Evolutionary conservation across 2,329 filamentous ascomycete species (phyloP).

Genomic region (Blastomyces gilchristii): DNA sequence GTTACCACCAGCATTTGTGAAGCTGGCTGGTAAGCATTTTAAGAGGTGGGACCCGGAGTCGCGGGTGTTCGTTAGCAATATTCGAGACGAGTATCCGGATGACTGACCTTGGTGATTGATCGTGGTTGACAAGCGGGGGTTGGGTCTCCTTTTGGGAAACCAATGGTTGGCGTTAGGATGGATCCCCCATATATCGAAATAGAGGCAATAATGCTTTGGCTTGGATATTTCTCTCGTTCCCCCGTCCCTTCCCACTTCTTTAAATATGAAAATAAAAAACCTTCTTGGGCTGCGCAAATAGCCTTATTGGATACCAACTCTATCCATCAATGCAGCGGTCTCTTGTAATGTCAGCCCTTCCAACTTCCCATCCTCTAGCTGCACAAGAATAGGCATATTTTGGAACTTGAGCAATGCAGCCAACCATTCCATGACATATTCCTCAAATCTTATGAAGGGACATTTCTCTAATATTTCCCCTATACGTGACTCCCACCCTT

Average conservation of each 20-base stretch:
- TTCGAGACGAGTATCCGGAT: conserved; percentile 73
- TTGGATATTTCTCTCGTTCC: not conserved
- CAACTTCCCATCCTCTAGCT: conserved; percentile 42
- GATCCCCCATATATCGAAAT: not conserved
- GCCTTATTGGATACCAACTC: conserved; percentile 16
- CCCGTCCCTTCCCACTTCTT: too few relatives aligned
- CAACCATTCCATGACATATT: conserved; percentile 34
- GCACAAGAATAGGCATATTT: conserved; percentile 40
- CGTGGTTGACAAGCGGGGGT: not conserved
- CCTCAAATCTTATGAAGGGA: conserved; percentile 32
- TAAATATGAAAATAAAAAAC: not conserved
- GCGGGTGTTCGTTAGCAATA: conserved; percentile 72
- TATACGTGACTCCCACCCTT: conserved; percentile 21
- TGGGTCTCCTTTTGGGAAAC: not conserved
- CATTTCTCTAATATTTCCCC: conserved; percentile 20
- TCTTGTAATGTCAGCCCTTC: conserved; percentile 30
- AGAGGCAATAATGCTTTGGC: not conserved
- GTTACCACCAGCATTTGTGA: conserved; percentile 45
- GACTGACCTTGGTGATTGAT: conserved; percentile 43
- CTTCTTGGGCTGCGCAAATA: not conserved
- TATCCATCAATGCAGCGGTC: conserved; percentile 28
- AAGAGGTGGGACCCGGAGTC: conserved; percentile 64
- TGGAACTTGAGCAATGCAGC: conserved; percentile 34
- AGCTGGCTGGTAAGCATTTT: conserved; percentile 73
- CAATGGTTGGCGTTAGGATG: not conserved